Evolutionary conservation across 139 green algal species (phyloP), one percentile per base, ranked within the genome.

Genomic region (Chlamydomonas sp.): DNA sequence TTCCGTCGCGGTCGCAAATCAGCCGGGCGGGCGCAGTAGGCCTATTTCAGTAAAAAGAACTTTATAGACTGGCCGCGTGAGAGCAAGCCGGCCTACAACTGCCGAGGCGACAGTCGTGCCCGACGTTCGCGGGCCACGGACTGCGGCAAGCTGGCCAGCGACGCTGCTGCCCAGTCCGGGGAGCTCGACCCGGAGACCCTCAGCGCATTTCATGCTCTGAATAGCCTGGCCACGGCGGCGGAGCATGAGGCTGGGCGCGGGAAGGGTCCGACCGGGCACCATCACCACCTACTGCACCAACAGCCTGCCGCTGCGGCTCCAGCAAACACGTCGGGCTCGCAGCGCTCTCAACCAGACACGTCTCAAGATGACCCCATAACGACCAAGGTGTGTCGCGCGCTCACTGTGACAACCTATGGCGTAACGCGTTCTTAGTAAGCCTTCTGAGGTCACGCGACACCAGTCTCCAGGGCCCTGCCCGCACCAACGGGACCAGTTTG

Each of bases 361-460:
- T 88, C 84, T 14, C 84, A 88, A 20, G 84, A 88, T n/a, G 84
- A 88, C 84, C 84, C 84, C 31, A 88, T 88, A 3, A 88, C 84
- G 0, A 88, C 84, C 1, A 88, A 88, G 84, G 84, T 84, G 4
- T 16, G 14, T 12, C 68, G 12, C 31, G 31, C 31, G 31, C 31
- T 74, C 68, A 31, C 68, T 12, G 68, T 4, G 68, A 2, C 71
- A 77, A 10, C 20, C 20, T 58, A 10, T 61, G 72, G 15, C 69
- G 9, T 4, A 18, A 9, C 10, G 16, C 17, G 17, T 1, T 3
- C 3, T 31, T 31, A 8, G 61, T 20, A 18, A 31, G 8, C 8
- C 15, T 59, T 6, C 7, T 78, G 73, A 1, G 5, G 9, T 60
- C 49, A 6, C 49, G 6, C 9, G 9, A 20, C 49, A 60, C 57